These are phyloP conservation scores for Suillus fuscotomentosus DNA, from an alignment of 768 basidiomycete genomes.

Conservation along the genomic window DNA sequence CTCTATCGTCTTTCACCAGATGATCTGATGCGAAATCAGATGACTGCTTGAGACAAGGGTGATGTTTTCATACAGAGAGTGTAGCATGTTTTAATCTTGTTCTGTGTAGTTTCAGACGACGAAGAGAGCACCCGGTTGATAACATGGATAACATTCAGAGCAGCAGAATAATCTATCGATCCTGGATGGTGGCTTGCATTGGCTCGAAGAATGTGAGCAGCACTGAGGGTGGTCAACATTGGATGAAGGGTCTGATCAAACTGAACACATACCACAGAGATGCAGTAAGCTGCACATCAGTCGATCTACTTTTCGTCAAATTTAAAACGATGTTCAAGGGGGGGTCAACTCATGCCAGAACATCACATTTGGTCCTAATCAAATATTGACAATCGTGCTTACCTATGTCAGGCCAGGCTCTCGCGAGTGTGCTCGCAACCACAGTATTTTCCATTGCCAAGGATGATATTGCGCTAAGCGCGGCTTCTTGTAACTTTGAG, in stretches of 20 bases:
- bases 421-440: slow-evolving; percentile 51
- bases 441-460: slow-evolving; percentile 60
- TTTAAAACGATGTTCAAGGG: slow-evolving; percentile 43
- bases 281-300: slow-evolving; percentile 68
- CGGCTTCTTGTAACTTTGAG: slow-evolving; percentile 62
- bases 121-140: slow-evolving; percentile 58
- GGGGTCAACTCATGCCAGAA: slow-evolving; percentile 10
- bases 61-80: slow-evolving; percentile 56
- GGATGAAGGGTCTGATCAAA: background rate
- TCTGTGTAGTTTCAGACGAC: slow-evolving; percentile 38
- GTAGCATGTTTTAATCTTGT: slow-evolving; percentile 69
- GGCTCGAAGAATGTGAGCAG: slow-evolving; percentile 62
- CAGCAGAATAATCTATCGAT: slow-evolving; percentile 42
- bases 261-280: slow-evolving; percentile 55
- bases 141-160: slow-evolving; percentile 66
- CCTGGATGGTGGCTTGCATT: slow-evolving; percentile 30
- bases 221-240: slow-evolving; percentile 33
- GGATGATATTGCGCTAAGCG: slow-evolving; percentile 60
- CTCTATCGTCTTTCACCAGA: slow-evolving; percentile 69
- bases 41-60: background rate
- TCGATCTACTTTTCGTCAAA: slow-evolving; percentile 55
- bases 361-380: slow-evolving; percentile 7
- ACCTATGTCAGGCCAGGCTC: slow-evolving; percentile 40
- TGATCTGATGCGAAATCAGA: slow-evolving; percentile 40
- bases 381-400: slow-evolving; percentile 22